Evolutionary conservation across 2,329 filamentous ascomycete genomes (phyloP).

Genomic region (Thermothelomyces thermophilus): DNA sequence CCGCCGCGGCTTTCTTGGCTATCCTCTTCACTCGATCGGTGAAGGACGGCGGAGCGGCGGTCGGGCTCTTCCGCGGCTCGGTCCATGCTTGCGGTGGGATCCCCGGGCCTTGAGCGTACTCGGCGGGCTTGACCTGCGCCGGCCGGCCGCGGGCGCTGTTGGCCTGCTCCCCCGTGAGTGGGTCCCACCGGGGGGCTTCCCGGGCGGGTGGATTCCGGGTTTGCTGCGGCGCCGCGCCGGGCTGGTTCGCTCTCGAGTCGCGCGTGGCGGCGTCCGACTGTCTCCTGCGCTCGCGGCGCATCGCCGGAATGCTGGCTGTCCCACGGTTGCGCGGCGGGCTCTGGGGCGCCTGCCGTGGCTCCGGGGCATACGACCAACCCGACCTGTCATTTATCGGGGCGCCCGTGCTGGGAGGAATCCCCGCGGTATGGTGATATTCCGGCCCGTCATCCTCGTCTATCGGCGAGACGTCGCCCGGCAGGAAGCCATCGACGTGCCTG

Average conservation of each 20-base stretch:
- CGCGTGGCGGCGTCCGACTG: slow-evolving; percentile 38
- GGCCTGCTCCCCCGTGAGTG: slow-evolving; percentile 59
- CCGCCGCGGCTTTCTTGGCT: slow-evolving; percentile 27
- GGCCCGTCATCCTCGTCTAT: slow-evolving; percentile 38
- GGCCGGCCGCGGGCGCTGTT: slow-evolving; percentile 48
- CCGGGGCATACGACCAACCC: slow-evolving; percentile 2
- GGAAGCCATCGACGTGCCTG: slow-evolving; percentile 24
- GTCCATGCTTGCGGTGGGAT: slow-evolving; percentile 25
- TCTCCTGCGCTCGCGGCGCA: slow-evolving; percentile 46
- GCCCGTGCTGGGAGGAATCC: too few relatives aligned
- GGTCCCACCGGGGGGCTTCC: slow-evolving; percentile 55
- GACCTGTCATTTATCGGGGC: slow-evolving; percentile 1
- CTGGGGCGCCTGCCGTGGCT: slow-evolving; percentile 18
- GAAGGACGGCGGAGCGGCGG: slow-evolving; percentile 32
- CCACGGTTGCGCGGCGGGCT: slow-evolving; percentile 19
- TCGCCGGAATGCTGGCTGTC: slow-evolving; percentile 42
- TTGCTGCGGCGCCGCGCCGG: slow-evolving; percentile 24
- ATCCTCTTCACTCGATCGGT: slow-evolving; percentile 41
- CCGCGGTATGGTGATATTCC: slow-evolving; percentile 7
- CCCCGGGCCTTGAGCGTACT: slow-evolving; percentile 36
- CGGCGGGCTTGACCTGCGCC: slow-evolving; percentile 50
- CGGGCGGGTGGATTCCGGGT: slow-evolving; percentile 28
- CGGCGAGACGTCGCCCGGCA: slow-evolving; percentile 43
- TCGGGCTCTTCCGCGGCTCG: slow-evolving; percentile 26
- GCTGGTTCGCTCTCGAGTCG: slow-evolving; percentile 35